phyloP scores from a whole-genome alignment of 208 protist genomes.

The Tritrichomonas foetus region DNA sequence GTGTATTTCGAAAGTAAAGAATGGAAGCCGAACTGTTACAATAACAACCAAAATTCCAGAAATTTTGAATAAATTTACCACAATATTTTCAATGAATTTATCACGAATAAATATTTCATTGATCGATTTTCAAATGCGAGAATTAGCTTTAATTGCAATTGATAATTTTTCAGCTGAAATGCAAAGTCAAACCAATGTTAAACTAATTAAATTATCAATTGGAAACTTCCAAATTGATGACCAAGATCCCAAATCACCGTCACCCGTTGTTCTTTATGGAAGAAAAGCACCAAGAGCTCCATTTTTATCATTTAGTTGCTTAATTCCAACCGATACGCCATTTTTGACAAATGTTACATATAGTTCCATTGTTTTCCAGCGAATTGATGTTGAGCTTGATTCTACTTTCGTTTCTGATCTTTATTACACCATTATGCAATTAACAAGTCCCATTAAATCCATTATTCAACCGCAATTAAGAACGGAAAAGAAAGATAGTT shows the following conservation, averaged over 20 bases:
- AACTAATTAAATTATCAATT: neutral
- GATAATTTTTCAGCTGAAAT: neutral
- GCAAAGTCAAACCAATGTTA: neutral
- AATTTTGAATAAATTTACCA: neutral
- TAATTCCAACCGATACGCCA: neutral
- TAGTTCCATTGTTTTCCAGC: neutral
- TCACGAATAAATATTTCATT: neutral
- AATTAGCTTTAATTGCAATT: neutral
- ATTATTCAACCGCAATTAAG: neutral
- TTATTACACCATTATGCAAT: neutral
- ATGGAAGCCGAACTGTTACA: neutral
- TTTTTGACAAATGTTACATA: neutral
- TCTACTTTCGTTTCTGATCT: neutral
- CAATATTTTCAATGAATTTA: neutral
- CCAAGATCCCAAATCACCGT: neutral
- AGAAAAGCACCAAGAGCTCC: neutral
- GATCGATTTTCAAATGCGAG: neutral
- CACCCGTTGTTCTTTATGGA: neutral
- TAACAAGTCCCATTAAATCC: neutral
- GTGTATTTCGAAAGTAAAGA: neutral
- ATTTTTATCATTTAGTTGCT: neutral
- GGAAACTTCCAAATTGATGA: neutral
- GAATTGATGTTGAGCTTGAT: constrained; percentile 20
- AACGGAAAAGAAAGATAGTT: neutral
- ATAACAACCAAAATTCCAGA: neutral